Conservation (phyloP, 169 alveolate genomes). For the Hammondia hammondi region DNA sequence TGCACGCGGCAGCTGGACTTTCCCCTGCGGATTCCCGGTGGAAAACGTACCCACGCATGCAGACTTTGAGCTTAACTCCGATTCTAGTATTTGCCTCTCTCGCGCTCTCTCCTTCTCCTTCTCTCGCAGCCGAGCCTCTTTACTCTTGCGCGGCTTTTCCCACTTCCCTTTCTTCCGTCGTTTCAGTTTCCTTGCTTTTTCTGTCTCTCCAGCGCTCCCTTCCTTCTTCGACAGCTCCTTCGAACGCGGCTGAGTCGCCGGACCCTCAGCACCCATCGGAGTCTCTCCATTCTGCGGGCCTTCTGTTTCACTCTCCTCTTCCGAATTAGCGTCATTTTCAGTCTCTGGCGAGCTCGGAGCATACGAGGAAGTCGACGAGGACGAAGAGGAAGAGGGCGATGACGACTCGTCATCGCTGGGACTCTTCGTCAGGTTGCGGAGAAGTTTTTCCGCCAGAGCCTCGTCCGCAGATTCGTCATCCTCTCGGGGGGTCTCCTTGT, state of each 20-base stretch:
- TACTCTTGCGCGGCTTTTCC: neutral
- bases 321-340: neutral
- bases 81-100: neutral
- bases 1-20: neutral
- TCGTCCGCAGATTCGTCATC: neutral
- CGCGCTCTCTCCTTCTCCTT: neutral
- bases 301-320: neutral
- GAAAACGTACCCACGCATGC: neutral
- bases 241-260: neutral
- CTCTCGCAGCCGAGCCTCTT: neutral
- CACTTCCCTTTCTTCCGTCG: neutral
- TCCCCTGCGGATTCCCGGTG: neutral
- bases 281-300: neutral
- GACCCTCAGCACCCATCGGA: neutral
- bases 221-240: neutral
- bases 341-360: neutral
- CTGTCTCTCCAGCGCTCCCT: neutral
- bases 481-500: neutral
- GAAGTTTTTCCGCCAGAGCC: neutral
- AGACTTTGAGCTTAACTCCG: neutral
- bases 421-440: constrained; percentile 1
- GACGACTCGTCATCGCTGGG: neutral
- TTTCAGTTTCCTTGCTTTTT: neutral
- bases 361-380: neutral
- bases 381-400: neutral